Conservation (phyloP, 306 rosid species). For the Argentina anserina region DNA sequence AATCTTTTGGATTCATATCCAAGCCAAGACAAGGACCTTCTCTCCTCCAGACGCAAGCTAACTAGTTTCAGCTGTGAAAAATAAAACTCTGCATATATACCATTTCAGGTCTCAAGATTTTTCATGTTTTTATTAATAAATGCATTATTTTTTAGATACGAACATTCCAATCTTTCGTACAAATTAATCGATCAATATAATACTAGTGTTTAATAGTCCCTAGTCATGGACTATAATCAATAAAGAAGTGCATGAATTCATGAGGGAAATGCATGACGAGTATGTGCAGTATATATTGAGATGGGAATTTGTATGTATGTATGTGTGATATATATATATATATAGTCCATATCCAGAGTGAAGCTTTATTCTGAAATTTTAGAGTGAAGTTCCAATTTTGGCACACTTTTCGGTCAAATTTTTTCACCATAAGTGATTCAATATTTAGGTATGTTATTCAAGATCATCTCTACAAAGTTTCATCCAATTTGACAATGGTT, state of each 20-base stretch:
- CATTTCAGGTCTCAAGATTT: neutral
- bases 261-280: neutral
- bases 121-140: no score
- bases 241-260: neutral
- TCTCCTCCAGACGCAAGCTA: slow-evolving; percentile 17
- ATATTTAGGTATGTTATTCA: no score
- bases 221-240: neutral
- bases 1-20: slow-evolving; percentile 15
- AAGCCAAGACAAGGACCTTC: slow-evolving; percentile 24
- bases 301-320: no score
- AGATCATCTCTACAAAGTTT: no score
- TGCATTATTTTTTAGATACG: neutral
- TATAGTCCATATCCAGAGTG: no score
- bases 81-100: neutral
- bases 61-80: neutral
- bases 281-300: no score
- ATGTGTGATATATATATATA: no score
- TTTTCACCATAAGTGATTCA: no score
- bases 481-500: no score
- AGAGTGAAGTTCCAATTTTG: no score
- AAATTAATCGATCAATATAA: neutral
- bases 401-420: no score
- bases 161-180: neutral
- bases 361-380: no score
- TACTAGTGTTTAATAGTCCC: neutral